These are phyloP conservation scores for Epichloe coenophiala DNA, from an alignment of 2,329 filamentous ascomycete genomes.

Conservation along the genomic window DNA sequence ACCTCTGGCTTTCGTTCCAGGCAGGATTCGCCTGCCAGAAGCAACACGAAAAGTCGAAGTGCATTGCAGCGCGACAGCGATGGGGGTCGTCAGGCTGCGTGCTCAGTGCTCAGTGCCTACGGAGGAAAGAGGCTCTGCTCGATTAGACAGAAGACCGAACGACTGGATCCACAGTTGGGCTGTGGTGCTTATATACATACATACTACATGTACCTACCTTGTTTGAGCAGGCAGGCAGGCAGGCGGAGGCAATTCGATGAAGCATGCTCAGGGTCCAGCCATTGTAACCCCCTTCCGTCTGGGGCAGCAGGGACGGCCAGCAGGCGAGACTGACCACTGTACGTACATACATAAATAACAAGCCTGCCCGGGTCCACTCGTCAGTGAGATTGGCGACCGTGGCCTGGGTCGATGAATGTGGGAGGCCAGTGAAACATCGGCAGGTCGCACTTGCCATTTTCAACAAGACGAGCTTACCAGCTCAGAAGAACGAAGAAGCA, in stretches of 20 bases:
- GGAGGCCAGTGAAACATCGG: background rate
- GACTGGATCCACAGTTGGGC: constrained; percentile 5
- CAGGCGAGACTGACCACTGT: background rate
- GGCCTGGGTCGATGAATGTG: background rate
- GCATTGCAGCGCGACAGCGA: background rate
- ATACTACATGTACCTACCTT: no score
- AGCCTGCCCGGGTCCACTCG: background rate
- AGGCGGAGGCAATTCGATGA: background rate
- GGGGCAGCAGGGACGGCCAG: background rate
- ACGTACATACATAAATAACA: background rate
- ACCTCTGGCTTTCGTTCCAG: background rate
- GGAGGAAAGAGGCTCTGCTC: no score
- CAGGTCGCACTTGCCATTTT: background rate
- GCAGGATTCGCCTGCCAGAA: background rate
- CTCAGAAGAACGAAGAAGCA: background rate
- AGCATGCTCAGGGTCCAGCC: background rate
- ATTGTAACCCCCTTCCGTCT: background rate
- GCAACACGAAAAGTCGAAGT: background rate
- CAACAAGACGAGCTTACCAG: background rate
- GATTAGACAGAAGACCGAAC: no score
- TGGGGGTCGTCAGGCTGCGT: no score
- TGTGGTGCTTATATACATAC: background rate
- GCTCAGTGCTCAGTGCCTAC: no score
- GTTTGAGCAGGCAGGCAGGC: background rate
- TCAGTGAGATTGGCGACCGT: background rate